Percentiles rank a stretch among this genome's conserved stretches.
These are phyloP conservation scores for Solanum arcanum DNA, from an alignment of 257 asterid species.

Conservation along the genomic window DNA sequence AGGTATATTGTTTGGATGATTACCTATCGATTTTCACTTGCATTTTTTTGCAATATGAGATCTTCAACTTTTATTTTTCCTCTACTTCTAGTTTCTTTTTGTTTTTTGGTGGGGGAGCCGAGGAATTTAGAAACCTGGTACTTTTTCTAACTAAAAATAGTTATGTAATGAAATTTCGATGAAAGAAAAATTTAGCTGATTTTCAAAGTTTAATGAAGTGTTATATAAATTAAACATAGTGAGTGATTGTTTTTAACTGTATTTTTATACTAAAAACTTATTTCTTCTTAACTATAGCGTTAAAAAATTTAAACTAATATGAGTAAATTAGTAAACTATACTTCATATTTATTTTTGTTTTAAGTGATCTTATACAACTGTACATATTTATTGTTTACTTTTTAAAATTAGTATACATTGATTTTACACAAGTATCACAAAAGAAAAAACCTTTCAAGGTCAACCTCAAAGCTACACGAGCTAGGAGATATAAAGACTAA, in stretches of 20 bases:
- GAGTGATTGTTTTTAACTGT: background rate
- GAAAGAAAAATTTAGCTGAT: background rate
- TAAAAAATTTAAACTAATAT: background rate
- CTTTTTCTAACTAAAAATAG: background rate
- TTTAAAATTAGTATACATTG: too few species aligned
- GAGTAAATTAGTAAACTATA: background rate
- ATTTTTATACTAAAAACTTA: background rate
- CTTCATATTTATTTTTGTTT: background rate
- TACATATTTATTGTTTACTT: background rate
- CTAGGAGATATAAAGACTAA: background rate
- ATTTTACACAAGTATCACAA: background rate
- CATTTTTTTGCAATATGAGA: background rate
- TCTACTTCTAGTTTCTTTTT: background rate
- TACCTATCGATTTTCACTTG: background rate
- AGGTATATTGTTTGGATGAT: background rate
- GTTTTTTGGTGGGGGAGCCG: background rate
- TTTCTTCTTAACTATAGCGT: background rate
- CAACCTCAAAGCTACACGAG: background rate
- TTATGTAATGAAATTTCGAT: background rate
- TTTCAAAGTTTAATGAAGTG: background rate
- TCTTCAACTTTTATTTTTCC: background rate
- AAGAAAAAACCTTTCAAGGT: background rate
- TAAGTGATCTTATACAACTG: background rate
- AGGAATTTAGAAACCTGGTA: background rate
- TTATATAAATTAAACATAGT: background rate